These are phyloP conservation scores for Lachnellula occidentalis DNA, from an alignment of 2,329 filamentous ascomycete species.

Conservation along the genomic window DNA sequence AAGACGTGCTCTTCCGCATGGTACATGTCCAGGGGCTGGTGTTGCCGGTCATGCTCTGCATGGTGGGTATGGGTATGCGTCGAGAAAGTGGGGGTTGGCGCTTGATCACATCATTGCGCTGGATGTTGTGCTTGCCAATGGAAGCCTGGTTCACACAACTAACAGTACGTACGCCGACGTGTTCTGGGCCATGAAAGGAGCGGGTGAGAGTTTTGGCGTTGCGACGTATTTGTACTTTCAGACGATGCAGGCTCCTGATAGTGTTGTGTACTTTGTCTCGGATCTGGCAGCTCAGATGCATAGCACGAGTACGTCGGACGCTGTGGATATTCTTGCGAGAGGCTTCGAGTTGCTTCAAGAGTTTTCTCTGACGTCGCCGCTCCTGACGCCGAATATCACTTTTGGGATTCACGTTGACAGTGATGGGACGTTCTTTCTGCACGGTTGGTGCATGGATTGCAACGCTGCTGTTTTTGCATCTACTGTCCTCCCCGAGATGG, in stretches of 20 bases:
- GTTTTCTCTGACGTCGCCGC: conserved; percentile 34
- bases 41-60: conserved; percentile 42
- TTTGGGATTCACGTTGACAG: conserved; percentile 39
- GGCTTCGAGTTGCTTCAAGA: conserved; percentile 37
- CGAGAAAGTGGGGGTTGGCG: conserved; percentile 45
- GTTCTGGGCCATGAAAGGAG: conserved; percentile 32
- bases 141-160: conserved; percentile 24
- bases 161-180: conserved; percentile 25
- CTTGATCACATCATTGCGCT: conserved; percentile 45
- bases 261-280: conserved; percentile 21
- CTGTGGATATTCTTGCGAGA: conserved; percentile 14
- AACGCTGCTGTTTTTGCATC: conserved; percentile 32
- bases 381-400: conserved; percentile 37
- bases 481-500: conserved; percentile 34
- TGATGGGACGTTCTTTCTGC: conserved; percentile 30
- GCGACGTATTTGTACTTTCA: conserved; percentile 27
- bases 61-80: conserved; percentile 40
- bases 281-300: conserved; percentile 8
- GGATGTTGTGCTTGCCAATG: conserved; percentile 40
- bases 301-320: conserved; percentile 5
- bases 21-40: conserved; percentile 42
- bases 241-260: conserved; percentile 33
- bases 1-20: conserved; percentile 36
- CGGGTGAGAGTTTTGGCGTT: conserved; percentile 33
- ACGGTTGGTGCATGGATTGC: conserved; percentile 37